These are phyloP conservation scores for Bryum argenteum DNA, from an alignment of 225 moss, liverwort and hornwort genomes.

Conservation along the genomic window DNA sequence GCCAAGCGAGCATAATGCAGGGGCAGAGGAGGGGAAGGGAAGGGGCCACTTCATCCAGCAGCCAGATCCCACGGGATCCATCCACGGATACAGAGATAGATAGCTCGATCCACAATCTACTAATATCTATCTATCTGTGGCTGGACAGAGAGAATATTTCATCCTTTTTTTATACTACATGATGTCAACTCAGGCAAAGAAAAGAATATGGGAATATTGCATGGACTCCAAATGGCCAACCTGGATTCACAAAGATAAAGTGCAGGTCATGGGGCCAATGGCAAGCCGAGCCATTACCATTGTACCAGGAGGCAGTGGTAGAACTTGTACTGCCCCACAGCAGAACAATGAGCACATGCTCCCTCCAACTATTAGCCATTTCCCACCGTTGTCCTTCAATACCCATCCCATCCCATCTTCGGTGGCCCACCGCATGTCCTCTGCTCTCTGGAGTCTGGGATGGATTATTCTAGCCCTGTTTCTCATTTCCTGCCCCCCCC, in stretches of 20 bases:
- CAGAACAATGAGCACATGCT: background rate
- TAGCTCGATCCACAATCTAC: too few species aligned
- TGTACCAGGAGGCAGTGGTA: background rate
- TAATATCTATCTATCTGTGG: background rate
- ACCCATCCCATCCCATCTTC: too few species aligned
- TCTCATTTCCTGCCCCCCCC: too few species aligned
- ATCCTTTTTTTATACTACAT: background rate
- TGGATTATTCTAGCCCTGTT: too few species aligned
- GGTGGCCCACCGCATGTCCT: too few species aligned
- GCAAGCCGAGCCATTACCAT: background rate
- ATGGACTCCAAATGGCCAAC: conserved; percentile 21
- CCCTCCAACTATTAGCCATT: background rate
- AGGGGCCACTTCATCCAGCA: too few species aligned
- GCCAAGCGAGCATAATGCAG: background rate
- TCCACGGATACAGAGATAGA: too few species aligned
- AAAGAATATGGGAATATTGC: background rate
- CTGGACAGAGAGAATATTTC: background rate
- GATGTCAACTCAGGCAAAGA: background rate
- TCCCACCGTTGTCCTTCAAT: too few species aligned
- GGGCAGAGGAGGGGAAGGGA: too few species aligned
- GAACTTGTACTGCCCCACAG: too few species aligned
- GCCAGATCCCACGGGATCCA: too few species aligned
- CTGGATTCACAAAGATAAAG: background rate
- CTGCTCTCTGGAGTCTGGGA: too few species aligned
- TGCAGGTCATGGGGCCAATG: conserved; percentile 29